Base-by-base conservation (phyloP, 768 basidiomycete species). In the Rhodotorula paludigena region DNA sequence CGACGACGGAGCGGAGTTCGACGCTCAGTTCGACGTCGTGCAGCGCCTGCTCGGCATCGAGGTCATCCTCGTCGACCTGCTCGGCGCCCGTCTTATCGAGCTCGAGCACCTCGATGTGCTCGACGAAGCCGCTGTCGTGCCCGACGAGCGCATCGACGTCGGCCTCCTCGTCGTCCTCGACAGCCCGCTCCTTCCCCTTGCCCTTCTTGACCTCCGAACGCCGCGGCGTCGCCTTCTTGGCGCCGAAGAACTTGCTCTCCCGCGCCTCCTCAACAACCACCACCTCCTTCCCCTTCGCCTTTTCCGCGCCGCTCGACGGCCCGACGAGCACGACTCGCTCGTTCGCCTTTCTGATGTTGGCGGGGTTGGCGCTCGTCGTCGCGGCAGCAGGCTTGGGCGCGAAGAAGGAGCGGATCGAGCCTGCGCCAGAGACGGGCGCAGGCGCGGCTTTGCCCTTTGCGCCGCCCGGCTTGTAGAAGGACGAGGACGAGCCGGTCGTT, bases 171-270 rank as follows among this genome's bases (percentile, higher is more conserved):
- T 35, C 45, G 16, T 16, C 20, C 59, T 57, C 49, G 32, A n/a
- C 35, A 7, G 21, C 63, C n/a, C 30, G 42, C 44, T 15, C 35
- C 52, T 55, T 56, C 16, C 47, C 49, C 47, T 41, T 42, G n/a
- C 18, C 53, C 28, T 36, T 60, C 28, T 30, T 42, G 15, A 8
- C 48, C n/a, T 8, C 28, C 28, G 28, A 3, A 10, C 16, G 57
- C 44, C 6, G 30, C 28, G n/a, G 20, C 30, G 25, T 20, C 0
- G 33, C 28, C 0, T n/a, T n/a, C n/a, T n/a, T n/a, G 52, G 21
- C 63, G 3, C 69, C 69, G 33, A 72, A 68, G 57, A 68, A 68
- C 60, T 56, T 68, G 66, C 71, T 72, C 60, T 35, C 35, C 41
- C 48, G 28, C 45, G 21, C 10, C 16, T 14, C 15, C 44, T 45